phyloP scores from a whole-genome alignment of 306 rosid species.

The Vigna nakashimae region DNA sequence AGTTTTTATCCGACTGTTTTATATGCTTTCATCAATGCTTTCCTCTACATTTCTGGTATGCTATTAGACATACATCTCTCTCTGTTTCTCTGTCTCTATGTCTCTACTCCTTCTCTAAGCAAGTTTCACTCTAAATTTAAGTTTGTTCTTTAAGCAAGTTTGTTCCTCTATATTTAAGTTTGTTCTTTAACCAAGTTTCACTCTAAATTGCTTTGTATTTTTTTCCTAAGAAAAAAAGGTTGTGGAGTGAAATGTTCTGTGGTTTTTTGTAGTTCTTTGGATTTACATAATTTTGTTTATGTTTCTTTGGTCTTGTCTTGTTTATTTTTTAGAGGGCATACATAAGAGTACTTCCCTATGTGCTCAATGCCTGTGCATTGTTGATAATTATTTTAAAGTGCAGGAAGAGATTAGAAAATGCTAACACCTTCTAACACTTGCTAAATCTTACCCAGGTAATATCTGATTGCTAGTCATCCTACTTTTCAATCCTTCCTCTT shows the following conservation, averaged over 20 bases:
- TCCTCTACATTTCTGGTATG: constrained; percentile 24
- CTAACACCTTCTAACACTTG: constrained; percentile 52
- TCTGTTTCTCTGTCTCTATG: not conserved
- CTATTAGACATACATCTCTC: constrained; percentile 6
- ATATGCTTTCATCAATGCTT: constrained; percentile 23
- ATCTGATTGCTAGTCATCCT: constrained; percentile 52
- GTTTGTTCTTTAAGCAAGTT: constrained; percentile 17
- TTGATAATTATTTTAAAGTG: constrained; percentile 51
- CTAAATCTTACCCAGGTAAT: constrained; percentile 61
- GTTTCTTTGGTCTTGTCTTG: constrained; percentile 22
- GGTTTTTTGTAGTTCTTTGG: not conserved
- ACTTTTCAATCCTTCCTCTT: constrained; percentile 43
- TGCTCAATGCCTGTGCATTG: constrained; percentile 44
- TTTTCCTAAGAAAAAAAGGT: not conserved
- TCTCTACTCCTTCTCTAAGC: not conserved
- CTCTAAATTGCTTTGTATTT: not conserved
- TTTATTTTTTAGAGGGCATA: constrained; percentile 47
- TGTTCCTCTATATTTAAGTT: not conserved
- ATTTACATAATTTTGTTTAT: constrained; percentile 7
- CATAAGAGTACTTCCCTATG: constrained; percentile 38
- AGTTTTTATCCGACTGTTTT: constrained; percentile 10
- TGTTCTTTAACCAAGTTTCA: constrained; percentile 20
- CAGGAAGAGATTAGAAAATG: constrained; percentile 63
- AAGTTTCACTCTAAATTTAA: not conserved
- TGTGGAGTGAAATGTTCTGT: constrained; percentile 12